Conservation (phyloP, 495 filamentous ascomycete genomes). For the Mytilinidion resinicola region DNA sequence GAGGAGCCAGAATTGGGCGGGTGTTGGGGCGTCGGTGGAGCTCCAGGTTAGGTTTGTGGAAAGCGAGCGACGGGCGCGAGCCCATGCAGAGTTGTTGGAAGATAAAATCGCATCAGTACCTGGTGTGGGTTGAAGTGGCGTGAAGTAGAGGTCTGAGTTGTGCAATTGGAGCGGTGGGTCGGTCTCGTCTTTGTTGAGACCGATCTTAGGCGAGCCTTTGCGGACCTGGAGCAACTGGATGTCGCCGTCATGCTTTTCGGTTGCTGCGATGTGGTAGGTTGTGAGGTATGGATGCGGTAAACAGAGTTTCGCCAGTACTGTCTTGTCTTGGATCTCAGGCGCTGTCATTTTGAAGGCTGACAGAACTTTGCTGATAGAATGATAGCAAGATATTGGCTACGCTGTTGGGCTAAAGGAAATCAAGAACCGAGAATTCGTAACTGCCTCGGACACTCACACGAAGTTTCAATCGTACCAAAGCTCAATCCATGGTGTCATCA, state of each 20-base stretch:
- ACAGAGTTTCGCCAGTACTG: no score
- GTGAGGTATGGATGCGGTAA: slow-evolving; percentile 28
- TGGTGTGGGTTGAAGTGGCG: background rate
- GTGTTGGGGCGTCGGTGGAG: slow-evolving; percentile 38
- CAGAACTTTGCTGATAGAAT: no score
- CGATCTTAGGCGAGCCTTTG: background rate
- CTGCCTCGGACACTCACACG: no score
- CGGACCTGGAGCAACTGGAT: background rate
- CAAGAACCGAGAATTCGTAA: no score
- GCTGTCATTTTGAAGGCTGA: no score
- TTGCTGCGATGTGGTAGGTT: slow-evolving; percentile 13
- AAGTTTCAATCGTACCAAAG: no score
- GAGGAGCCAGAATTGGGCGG: slow-evolving; percentile 57
- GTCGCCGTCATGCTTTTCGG: no score
- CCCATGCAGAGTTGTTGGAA: slow-evolving; percentile 45
- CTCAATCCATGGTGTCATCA: no score
- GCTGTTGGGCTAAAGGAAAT: no score
- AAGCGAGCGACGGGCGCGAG: slow-evolving; percentile 39
- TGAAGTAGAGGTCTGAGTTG: slow-evolving; percentile 9
- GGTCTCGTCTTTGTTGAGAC: slow-evolving; percentile 6
- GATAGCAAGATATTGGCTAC: no score
- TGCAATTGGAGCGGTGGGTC: slow-evolving; percentile 9
- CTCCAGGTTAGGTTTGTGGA: slow-evolving; percentile 40
- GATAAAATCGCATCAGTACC: slow-evolving; percentile 19
- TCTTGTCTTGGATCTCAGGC: no score